Evolutionary conservation across 106 monocot species (phyloP).

Genomic region (Apostasia shenzhenica): DNA sequence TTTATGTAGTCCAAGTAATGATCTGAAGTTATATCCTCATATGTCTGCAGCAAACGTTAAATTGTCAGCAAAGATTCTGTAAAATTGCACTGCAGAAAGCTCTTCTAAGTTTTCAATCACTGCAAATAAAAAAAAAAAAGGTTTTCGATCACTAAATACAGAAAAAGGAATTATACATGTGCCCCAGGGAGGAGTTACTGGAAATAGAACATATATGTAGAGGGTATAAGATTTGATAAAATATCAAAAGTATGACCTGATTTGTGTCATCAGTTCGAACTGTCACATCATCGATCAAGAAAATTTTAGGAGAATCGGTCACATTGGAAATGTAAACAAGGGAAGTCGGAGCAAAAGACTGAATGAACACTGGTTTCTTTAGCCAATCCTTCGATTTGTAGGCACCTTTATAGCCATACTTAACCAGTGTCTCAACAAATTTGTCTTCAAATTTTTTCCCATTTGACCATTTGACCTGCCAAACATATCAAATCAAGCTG

Average conservation of each 20-base stretch:
- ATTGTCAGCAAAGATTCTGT: too few species aligned
- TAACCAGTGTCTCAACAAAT: conserved; percentile 75
- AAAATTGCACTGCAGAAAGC: too few species aligned
- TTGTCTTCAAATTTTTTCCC: conserved; percentile 89
- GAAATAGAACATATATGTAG: too few species aligned
- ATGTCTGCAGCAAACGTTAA: conserved; percentile 34
- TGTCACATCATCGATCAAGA: conserved; percentile 74
- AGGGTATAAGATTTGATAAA: too few species aligned
- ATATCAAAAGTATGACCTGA: conserved; percentile 36
- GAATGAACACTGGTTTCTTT: conserved; percentile 82
- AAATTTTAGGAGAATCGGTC: conserved; percentile 70
- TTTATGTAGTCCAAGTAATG: conserved; percentile 47
- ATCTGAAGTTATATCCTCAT: conserved; percentile 65
- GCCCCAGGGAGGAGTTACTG: too few species aligned
- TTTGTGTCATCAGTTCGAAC: conserved; percentile 87
- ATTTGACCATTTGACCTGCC: conserved; percentile 79
- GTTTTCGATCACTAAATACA: too few species aligned
- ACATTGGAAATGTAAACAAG: conserved; percentile 74
- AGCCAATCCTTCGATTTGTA: conserved; percentile 81
- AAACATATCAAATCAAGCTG: conserved; percentile 5
- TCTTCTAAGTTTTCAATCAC: too few species aligned
- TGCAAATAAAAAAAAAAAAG: too few species aligned
- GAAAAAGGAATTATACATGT: too few species aligned
- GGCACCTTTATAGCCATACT: conserved; percentile 84
- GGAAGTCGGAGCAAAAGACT: conserved; percentile 94